Evolutionary conservation across 257 asterid genomes (phyloP).

Genomic region (Primulina tabacum): DNA sequence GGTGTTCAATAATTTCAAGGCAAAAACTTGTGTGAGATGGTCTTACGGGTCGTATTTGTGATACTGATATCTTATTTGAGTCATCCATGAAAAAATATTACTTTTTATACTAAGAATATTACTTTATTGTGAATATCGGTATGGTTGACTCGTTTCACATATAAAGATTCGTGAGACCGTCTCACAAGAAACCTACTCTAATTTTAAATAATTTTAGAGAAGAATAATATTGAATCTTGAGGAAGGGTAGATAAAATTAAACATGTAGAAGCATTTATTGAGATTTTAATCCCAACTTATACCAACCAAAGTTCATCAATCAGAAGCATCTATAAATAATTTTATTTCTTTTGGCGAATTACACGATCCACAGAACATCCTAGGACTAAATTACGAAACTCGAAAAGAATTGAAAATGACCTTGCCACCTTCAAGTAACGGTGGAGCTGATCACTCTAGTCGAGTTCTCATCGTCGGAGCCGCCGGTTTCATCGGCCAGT

Average conservation of each 20-base stretch:
- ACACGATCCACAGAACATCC: not conserved
- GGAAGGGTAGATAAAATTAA: not conserved
- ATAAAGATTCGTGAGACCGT: too few relatives aligned
- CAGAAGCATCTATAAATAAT: not conserved
- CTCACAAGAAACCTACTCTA: too few relatives aligned
- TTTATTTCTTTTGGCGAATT: too few relatives aligned
- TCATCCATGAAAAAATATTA: too few relatives aligned
- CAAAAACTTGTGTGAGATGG: too few relatives aligned
- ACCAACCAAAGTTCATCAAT: not conserved
- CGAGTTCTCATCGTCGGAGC: conserved; percentile 36
- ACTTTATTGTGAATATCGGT: too few relatives aligned
- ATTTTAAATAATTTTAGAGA: too few relatives aligned
- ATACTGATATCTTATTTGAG: too few relatives aligned
- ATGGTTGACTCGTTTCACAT: too few relatives aligned
- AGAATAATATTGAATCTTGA: not conserved
- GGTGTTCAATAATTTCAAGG: too few relatives aligned
- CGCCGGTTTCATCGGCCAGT: conserved; percentile 34
- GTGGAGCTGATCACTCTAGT: not conserved
- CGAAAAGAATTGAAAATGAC: not conserved
- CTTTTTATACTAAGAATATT: too few relatives aligned
- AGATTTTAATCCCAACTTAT: not conserved
- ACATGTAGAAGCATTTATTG: not conserved
- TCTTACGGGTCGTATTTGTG: too few relatives aligned
- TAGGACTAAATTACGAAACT: not conserved
- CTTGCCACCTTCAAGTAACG: not conserved